Evolutionary conservation across 768 basidiomycete species (phyloP).

Genomic region (Serendipita sp.): DNA sequence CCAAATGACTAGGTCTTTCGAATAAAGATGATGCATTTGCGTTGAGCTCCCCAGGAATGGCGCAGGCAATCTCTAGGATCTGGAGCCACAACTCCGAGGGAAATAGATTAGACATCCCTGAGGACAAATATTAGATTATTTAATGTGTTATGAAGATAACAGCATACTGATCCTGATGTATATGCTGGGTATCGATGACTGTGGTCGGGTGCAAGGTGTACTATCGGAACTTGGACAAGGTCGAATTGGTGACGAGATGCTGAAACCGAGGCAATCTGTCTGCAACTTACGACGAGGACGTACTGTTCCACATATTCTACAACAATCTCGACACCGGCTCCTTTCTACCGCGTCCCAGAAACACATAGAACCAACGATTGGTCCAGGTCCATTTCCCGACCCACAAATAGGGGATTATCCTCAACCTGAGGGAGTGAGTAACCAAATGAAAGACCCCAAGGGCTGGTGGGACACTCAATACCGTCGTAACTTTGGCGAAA

Average conservation of each 20-base stretch:
- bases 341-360: not conserved
- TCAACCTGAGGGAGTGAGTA: slow-evolving; percentile 46
- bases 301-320: not conserved
- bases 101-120: not conserved
- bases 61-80: not conserved
- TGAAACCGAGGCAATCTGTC: not conserved
- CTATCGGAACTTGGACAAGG: not conserved
- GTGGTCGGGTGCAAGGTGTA: not conserved
- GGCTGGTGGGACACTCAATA: slow-evolving; percentile 67
- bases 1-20: not conserved
- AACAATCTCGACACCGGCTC: not conserved
- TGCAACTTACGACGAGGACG: not conserved
- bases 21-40: not conserved
- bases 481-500: slow-evolving; percentile 67
- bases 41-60: not conserved
- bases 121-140: not conserved
- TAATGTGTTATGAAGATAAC: too few relatives aligned
- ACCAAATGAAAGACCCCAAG: slow-evolving; percentile 42
- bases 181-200: not conserved
- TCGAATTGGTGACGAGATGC: not conserved
- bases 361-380: not conserved
- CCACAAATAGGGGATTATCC: slow-evolving; percentile 63
- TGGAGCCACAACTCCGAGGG: not conserved
- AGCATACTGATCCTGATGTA: too few relatives aligned
- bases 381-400: slow-evolving; percentile 20